phyloP scores from a whole-genome alignment of 306 rosid genomes.

The Prunus salicina region DNA sequence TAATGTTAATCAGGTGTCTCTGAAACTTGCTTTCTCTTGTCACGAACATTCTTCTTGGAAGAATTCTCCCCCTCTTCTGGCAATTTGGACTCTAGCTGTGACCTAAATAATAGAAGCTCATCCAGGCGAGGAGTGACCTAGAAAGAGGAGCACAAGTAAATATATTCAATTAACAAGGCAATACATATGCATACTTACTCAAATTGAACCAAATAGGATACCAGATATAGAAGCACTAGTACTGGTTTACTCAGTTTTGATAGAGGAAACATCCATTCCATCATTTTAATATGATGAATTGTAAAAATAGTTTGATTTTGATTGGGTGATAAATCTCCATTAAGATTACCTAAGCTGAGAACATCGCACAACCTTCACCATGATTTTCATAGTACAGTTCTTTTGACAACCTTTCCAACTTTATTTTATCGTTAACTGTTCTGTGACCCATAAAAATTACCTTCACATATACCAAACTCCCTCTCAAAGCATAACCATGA shows the following conservation, averaged over 20 bases:
- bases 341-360: neutral
- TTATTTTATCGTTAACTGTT: neutral
- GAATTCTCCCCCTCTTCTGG: constrained; percentile 52
- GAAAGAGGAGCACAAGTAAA: neutral
- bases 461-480: constrained; percentile 47
- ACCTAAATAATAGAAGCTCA: constrained; percentile 62
- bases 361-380: neutral
- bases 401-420: neutral
- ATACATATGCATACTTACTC: neutral
- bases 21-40: constrained; percentile 68
- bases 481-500: constrained; percentile 92
- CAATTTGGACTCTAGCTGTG: constrained; percentile 61
- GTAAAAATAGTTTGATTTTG: neutral
- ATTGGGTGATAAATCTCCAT: neutral
- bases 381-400: neutral
- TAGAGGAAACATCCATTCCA: neutral
- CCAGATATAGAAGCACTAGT: neutral
- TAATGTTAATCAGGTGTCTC: constrained; percentile 40
- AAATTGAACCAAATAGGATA: neutral
- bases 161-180: neutral
- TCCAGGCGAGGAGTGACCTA: constrained; percentile 77
- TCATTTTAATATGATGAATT: neutral
- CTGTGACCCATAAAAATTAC: neutral
- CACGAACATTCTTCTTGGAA: constrained; percentile 48
- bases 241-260: neutral